Conservation (phyloP, 2,329 filamentous ascomycete species). For the Pyricularia pennisetigena region DNA sequence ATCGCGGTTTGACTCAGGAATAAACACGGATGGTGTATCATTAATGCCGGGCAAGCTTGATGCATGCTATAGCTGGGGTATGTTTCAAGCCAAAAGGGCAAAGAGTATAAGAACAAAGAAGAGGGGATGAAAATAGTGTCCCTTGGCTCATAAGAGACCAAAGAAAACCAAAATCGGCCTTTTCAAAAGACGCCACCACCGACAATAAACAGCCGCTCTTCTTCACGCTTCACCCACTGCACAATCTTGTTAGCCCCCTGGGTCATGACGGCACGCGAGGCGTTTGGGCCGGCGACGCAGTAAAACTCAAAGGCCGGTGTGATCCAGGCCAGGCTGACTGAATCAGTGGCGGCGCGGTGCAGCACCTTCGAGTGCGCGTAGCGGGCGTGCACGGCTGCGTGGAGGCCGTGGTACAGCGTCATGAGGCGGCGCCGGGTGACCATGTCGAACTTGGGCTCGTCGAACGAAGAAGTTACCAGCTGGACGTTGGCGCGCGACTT, state of each 20-base stretch:
- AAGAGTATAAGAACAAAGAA: not conserved
- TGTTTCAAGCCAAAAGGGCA: not conserved
- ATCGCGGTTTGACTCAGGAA: not conserved
- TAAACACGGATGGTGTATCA: not conserved
- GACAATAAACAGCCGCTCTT: slow-evolving; percentile 92
- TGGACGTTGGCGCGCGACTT: slow-evolving; percentile 93
- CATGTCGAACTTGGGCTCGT: slow-evolving; percentile 43
- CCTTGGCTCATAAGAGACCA: not conserved
- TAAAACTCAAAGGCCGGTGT: slow-evolving; percentile 92
- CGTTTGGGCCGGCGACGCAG: slow-evolving; percentile 75
- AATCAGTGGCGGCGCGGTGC: slow-evolving; percentile 65
- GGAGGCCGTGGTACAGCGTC: slow-evolving; percentile 75
- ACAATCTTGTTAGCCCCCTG: slow-evolving; percentile 83
- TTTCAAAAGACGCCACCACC: slow-evolving; percentile 76
- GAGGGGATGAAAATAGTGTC: not conserved
- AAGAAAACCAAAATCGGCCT: not conserved
- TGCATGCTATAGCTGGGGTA: not conserved
- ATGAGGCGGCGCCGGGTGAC: slow-evolving; percentile 63
- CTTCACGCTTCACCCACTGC: slow-evolving; percentile 84
- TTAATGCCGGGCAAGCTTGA: not conserved
- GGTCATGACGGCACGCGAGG: slow-evolving; percentile 56
- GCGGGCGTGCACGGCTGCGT: slow-evolving; percentile 75
- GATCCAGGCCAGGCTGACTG: slow-evolving; percentile 78
- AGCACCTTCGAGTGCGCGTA: slow-evolving; percentile 79
- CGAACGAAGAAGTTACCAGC: slow-evolving; percentile 79